phyloP scores from a whole-genome alignment of 495 filamentous ascomycete species.

The Bombardia bombarda region DNA sequence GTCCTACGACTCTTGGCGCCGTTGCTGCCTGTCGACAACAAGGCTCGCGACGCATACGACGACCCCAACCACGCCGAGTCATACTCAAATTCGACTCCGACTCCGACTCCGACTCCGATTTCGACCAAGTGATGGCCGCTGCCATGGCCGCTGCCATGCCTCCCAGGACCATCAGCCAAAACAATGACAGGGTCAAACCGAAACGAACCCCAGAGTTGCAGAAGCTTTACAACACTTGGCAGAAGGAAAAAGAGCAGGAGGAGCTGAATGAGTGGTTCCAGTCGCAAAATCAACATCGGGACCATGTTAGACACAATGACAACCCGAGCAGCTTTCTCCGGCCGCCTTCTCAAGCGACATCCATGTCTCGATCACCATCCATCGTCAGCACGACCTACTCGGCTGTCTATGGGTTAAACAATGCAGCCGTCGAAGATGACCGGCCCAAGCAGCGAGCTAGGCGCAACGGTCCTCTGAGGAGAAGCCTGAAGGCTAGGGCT shows the following conservation, averaged over 20 bases:
- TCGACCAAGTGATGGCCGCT: no score
- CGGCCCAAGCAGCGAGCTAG: slow-evolving; percentile 3
- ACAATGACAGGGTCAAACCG: not conserved
- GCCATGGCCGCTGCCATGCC: not conserved
- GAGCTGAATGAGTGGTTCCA: not conserved
- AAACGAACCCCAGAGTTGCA: slow-evolving; percentile 24
- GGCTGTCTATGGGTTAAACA: not conserved
- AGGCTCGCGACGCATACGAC: no score
- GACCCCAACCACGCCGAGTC: no score
- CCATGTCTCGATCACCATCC: slow-evolving; percentile 11
- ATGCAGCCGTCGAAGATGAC: slow-evolving; percentile 4
- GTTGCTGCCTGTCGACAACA: no score
- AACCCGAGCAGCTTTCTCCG: slow-evolving; percentile 1
- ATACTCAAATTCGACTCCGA: no score
- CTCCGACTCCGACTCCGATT: no score
- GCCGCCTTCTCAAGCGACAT: slow-evolving; percentile 5
- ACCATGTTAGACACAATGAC: not conserved
- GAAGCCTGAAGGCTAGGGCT: slow-evolving; percentile 7
- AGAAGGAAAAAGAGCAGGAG: slow-evolving; percentile 14
- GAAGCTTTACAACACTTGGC: slow-evolving; percentile 26
- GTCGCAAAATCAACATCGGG: not conserved
- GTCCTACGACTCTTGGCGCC: no score
- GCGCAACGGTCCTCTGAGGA: slow-evolving; percentile 13
- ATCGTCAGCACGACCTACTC: slow-evolving; percentile 12
- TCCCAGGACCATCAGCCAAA: not conserved